Percentiles rank a stretch among this genome's conserved stretches.
These are phyloP conservation scores for Annulohypoxylon stygium DNA, from an alignment of 495 filamentous ascomycete species.

Conservation along the genomic window DNA sequence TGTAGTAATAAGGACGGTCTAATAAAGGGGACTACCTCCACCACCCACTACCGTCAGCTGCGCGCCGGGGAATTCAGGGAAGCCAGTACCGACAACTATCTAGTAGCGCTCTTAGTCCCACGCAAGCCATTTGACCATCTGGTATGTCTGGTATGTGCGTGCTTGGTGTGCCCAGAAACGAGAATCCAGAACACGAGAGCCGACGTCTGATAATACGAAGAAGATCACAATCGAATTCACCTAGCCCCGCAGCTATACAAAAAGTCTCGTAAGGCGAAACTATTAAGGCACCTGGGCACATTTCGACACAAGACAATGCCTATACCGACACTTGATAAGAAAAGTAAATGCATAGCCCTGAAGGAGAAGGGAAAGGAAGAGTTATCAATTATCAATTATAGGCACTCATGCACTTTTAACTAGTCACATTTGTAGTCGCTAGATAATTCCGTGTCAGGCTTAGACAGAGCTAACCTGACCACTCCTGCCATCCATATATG, in stretches of 20 bases:
- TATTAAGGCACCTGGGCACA: not conserved
- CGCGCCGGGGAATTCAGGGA: constrained; percentile 7
- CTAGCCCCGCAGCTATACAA: constrained; percentile 17
- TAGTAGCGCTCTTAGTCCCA: not conserved
- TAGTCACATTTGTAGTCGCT: not conserved
- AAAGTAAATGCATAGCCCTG: not conserved
- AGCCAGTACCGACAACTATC: constrained; percentile 18
- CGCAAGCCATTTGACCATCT: not conserved
- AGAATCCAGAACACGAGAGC: constrained; percentile 19
- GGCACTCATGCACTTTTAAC: not conserved
- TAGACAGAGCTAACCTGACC: constrained; percentile 12
- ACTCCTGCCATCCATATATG: constrained; percentile 22
- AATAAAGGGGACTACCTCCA: constrained; percentile 27
- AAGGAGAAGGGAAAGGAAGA: not conserved
- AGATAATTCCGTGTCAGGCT: not conserved
- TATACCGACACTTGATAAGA: not conserved
- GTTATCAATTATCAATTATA: not conserved
- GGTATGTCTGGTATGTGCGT: not conserved
- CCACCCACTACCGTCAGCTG: constrained; percentile 4
- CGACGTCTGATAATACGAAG: constrained; percentile 22
- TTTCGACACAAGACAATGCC: not conserved
- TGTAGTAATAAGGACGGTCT: constrained; percentile 26
- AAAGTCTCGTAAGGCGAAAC: constrained; percentile 7
- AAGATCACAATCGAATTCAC: constrained; percentile 38
- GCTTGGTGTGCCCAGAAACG: not conserved